Base-by-base conservation (phyloP, 257 asterid genomes). In the Avicennia marina region DNA sequence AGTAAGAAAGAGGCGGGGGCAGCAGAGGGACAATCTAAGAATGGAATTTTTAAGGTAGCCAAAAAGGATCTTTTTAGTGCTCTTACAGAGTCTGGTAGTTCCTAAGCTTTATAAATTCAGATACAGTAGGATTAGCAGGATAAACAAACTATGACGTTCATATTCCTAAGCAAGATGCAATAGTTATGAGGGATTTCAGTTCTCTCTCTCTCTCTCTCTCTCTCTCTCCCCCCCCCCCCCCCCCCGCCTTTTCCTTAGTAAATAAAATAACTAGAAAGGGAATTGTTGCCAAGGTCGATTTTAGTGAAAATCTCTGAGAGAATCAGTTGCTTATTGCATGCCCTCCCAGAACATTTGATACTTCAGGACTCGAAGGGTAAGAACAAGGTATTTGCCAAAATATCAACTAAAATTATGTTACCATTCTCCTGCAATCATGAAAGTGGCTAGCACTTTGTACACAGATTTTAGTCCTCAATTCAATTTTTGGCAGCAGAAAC, bases 341-440 rank as follows among this genome's bases (percentile, higher is more conserved):
- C 50, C 21, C 42, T 27, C 22, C 26, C 18, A 15, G n/a, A 51
- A 45, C 22, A 20, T 56, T 17, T 18, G 13, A 24, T 12, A 42
- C 62, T n/a, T 2, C 39, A 24, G 2, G 50, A 36, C 47, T 33
- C 10, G 18, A 56, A 24, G 13, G 11, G n/a, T n/a, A n/a, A n/a
- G n/a, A n/a, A n/a, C n/a, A n/a, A n/a, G n/a, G n/a, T n/a, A n/a
- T n/a, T n/a, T n/a, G 27, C n/a, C 25, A 32, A 24, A 22, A n/a
- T 16, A 26, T 25, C 58, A 19, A 44, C 47, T n/a, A 19, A 33
- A 25, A 19, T 5, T 70, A 26, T 36, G 21, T 7, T 46, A 17
- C 11, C 27, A 25, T 34, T 46, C 50, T 45, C 18, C 40, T 39
- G 42, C 41, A 56, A 65, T n/a, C 40, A 48, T 60, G 27, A 41